These are phyloP conservation scores for Massarina eburnea DNA, from an alignment of 2,329 filamentous ascomycete species.

Conservation along the genomic window DNA sequence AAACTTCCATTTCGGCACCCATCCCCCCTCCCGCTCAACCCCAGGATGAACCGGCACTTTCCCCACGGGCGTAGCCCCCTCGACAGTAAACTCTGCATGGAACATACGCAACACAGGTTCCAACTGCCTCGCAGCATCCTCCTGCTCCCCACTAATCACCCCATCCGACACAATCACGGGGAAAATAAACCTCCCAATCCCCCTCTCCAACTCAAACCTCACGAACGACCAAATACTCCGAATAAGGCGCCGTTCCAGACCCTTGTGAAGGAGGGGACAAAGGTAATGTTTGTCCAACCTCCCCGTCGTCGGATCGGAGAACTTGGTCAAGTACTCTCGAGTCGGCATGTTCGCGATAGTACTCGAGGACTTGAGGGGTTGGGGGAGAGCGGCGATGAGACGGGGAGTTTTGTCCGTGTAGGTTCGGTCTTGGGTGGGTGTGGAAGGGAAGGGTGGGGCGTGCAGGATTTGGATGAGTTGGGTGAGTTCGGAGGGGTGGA, in stretches of 20 bases:
- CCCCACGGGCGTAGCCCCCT: slow-evolving; percentile 16
- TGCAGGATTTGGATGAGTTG: slow-evolving; percentile 23
- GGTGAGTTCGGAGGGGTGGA: slow-evolving; percentile 28
- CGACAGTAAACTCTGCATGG: slow-evolving; percentile 16
- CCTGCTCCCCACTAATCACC: slow-evolving; percentile 16
- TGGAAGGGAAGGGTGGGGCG: slow-evolving; percentile 5
- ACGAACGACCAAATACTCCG: slow-evolving; percentile 26
- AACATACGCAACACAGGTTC: slow-evolving; percentile 35
- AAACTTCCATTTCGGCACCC: slow-evolving; percentile 18
- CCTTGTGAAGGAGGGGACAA: slow-evolving; percentile 28
- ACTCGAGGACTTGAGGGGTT: slow-evolving; percentile 18
- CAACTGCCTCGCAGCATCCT: slow-evolving; percentile 22
- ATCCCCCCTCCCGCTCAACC: neutral
- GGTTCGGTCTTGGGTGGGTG: neutral
- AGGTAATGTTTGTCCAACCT: slow-evolving; percentile 13
- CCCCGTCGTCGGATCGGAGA: neutral
- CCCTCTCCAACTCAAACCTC: slow-evolving; percentile 22
- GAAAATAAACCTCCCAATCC: slow-evolving; percentile 27
- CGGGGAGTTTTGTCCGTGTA: slow-evolving; percentile 13
- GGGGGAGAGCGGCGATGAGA: slow-evolving; percentile 23
- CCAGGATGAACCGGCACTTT: slow-evolving; percentile 17
- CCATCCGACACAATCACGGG: slow-evolving; percentile 24
- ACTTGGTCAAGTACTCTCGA: neutral
- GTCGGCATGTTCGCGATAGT: neutral
- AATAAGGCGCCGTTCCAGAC: slow-evolving; percentile 21